Evolutionary conservation across 352 stramenopile genomes (phyloP).

Genomic region (Phytophthora citricola): DNA sequence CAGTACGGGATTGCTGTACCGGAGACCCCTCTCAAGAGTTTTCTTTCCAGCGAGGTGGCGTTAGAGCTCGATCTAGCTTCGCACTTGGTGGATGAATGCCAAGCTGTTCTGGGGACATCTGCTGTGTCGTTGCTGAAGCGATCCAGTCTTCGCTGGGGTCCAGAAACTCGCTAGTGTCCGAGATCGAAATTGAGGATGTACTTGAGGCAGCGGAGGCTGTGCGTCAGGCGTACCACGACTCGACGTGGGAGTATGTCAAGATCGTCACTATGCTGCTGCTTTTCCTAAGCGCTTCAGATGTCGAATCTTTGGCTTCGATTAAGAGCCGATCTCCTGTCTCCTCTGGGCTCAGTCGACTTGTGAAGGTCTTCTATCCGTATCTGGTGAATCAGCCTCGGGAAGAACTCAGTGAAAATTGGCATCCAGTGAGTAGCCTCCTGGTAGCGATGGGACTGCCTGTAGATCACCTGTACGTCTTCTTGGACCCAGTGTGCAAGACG

Average conservation of each 20-base stretch:
- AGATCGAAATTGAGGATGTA: constrained; percentile 48
- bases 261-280: constrained; percentile 28
- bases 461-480: constrained; percentile 32
- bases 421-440: constrained; percentile 35
- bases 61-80: constrained; percentile 29
- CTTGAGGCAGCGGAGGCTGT: constrained; percentile 38
- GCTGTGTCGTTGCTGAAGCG: constrained; percentile 17
- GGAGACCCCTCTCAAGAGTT: constrained; percentile 22
- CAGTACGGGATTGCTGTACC: constrained; percentile 36
- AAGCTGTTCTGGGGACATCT: constrained; percentile 27
- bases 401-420: constrained; percentile 50
- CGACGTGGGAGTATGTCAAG: constrained; percentile 43
- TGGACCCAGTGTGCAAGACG: constrained; percentile 59
- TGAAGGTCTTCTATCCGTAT: constrained; percentile 81
- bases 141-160: constrained; percentile 26
- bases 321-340: constrained; percentile 18
- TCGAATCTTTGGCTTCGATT: background rate
- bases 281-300: constrained; percentile 16
- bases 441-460: constrained; percentile 31
- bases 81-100: constrained; percentile 29
- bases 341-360: constrained; percentile 42
- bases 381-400: constrained; percentile 60
- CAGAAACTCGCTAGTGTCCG: constrained; percentile 49
- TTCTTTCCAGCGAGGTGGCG: constrained; percentile 34
- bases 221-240: constrained; percentile 32